Conservation (phyloP, 148 eudicot species). For the Silene uniflora region DNA sequence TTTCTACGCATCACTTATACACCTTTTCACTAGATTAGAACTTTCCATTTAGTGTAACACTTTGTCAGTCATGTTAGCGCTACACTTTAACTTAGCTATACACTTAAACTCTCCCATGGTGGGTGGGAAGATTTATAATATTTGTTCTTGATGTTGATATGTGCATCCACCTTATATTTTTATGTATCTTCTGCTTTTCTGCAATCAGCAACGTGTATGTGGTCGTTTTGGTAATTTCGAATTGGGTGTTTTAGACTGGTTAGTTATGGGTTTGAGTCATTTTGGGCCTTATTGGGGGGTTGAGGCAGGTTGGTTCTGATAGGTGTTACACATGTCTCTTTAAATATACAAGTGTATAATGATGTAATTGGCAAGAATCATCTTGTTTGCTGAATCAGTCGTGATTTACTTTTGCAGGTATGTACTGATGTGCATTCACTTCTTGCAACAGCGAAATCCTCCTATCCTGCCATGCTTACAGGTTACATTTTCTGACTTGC, state of each 20-base stretch:
- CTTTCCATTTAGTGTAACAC: not conserved
- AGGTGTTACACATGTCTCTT: no score
- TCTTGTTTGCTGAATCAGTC: conserved; percentile 1
- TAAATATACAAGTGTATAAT: no score
- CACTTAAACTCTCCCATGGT: not conserved
- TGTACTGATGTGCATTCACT: conserved; percentile 96
- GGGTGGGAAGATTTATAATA: not conserved
- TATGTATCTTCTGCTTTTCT: no score
- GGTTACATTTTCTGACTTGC: conserved; percentile 32
- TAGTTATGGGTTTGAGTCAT: no score
- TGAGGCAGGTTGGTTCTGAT: no score
- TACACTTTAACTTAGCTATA: not conserved
- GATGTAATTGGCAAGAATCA: not conserved
- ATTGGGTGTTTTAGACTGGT: no score
- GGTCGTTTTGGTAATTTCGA: no score
- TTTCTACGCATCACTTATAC: not conserved
- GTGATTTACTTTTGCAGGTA: conserved; percentile 52
- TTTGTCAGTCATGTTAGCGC: not conserved
- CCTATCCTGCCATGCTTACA: conserved; percentile 96
- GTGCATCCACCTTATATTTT: not conserved
- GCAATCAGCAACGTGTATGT: no score
- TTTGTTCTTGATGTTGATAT: not conserved
- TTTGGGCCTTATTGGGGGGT: no score
- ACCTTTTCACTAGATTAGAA: no score
- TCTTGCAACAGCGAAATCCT: conserved; percentile 83